Conservation (phyloP, 352 stramenopile genomes). For the Globisporangium middletonii region DNA sequence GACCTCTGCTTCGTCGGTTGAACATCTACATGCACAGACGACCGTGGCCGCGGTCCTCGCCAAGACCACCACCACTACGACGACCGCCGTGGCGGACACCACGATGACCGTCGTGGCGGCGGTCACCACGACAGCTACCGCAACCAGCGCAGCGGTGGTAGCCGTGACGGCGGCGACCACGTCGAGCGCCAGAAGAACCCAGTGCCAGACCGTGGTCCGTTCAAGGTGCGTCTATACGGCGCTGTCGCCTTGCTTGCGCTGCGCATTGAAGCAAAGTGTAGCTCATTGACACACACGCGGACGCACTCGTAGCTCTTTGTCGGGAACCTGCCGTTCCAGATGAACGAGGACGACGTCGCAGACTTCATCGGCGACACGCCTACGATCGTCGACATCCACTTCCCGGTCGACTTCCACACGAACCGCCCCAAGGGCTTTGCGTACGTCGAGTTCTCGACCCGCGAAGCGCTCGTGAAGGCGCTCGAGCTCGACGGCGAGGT, state of each 20-base stretch:
- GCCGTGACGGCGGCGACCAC: constrained; percentile 18
- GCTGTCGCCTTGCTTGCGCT: background rate
- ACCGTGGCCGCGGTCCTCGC: constrained; percentile 21
- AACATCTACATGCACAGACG: constrained; percentile 13
- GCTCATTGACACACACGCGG: background rate
- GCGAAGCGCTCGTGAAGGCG: constrained; percentile 57
- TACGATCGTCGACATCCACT: constrained; percentile 56
- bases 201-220: constrained; percentile 68
- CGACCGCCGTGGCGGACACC: constrained; percentile 16
- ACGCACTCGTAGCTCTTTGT: constrained; percentile 49
- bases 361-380: constrained; percentile 54
- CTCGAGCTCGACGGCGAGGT: constrained; percentile 49
- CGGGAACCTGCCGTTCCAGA: constrained; percentile 74
- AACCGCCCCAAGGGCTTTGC: constrained; percentile 77
- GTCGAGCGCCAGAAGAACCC: constrained; percentile 61
- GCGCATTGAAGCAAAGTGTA: background rate
- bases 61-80: constrained; percentile 19
- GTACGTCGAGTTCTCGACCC: constrained; percentile 78
- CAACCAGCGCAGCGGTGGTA: constrained; percentile 5
- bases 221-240: constrained; percentile 37
- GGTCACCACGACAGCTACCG: constrained; percentile 9
- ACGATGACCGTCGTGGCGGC: constrained; percentile 21
- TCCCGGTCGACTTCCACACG: constrained; percentile 55
- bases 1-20: background rate
- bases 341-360: constrained; percentile 62